Evolutionary conservation across 768 basidiomycete genomes (phyloP).

Genomic region (Leucosporidium scottii): DNA sequence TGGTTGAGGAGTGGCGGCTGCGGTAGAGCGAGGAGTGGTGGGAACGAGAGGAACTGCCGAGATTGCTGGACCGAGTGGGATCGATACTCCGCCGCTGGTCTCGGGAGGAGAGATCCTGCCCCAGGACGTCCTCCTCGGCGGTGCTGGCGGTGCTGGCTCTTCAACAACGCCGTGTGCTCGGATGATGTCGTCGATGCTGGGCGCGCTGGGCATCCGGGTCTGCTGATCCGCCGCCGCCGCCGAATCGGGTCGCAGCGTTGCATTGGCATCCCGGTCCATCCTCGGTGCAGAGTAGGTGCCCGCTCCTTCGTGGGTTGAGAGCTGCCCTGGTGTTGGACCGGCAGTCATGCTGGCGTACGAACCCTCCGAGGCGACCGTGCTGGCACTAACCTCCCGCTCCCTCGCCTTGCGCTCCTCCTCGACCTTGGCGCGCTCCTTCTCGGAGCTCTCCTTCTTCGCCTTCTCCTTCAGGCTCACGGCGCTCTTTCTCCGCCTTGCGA

Average conservation of each 20-base stretch:
- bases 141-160: background rate
- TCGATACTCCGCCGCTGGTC: background rate
- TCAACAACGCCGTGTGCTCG: background rate
- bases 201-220: background rate
- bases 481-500: background rate
- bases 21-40: background rate
- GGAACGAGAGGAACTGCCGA: background rate
- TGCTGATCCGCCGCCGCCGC: background rate
- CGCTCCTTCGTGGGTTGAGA: background rate
- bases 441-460: background rate
- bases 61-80: too few species aligned
- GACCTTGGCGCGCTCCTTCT: background rate
- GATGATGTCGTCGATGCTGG: background rate
- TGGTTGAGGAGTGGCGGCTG: background rate
- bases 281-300: background rate
- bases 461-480: background rate
- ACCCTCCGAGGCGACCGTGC: slow-evolving; percentile 7
- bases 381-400: slow-evolving; percentile 6
- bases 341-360: slow-evolving; percentile 19
- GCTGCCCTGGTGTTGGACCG: background rate
- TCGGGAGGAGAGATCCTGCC: background rate
- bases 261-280: background rate
- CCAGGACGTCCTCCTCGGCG: background rate
- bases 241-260: background rate
- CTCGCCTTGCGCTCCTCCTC: background rate